These are phyloP conservation scores for Malania oleifera DNA, from an alignment of 164 flowering plant species.

Conservation along the genomic window DNA sequence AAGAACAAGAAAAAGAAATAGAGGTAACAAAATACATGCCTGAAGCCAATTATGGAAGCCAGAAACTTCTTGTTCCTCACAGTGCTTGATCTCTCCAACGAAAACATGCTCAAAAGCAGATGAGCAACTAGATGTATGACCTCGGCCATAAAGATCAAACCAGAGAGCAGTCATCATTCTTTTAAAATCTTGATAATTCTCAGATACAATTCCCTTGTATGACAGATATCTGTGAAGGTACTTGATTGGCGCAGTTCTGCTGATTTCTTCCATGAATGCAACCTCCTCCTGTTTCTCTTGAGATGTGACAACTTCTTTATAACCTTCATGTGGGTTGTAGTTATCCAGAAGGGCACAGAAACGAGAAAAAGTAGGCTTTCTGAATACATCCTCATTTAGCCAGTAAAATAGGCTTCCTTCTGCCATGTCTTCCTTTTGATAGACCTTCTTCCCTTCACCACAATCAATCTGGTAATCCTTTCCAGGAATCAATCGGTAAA, in stretches of 20 bases:
- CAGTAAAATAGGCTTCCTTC: conserved; percentile 59
- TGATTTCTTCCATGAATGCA: conserved; percentile 91
- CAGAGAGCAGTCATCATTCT: conserved; percentile 59
- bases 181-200: conserved; percentile 56
- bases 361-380: conserved; percentile 71
- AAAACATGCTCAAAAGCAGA: conserved; percentile 98
- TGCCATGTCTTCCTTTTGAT: conserved; percentile 81
- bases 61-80: conserved; percentile 68
- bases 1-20: conserved; percentile 1
- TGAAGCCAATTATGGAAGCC: conserved; percentile 99
- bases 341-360: conserved; percentile 88
- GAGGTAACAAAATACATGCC: conserved; percentile 29
- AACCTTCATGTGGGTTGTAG: conserved; percentile 79
- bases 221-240: conserved; percentile 80
- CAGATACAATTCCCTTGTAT: conserved; percentile 46
- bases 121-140: conserved; percentile 73
- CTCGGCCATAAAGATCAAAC: conserved; percentile 86
- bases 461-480: conserved; percentile 84
- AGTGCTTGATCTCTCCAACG: conserved; percentile 89
- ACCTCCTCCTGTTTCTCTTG: conserved; percentile 84
- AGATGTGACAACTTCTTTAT: conserved; percentile 66
- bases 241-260: conserved; percentile 87
- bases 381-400: conserved; percentile 63
- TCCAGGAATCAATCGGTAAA: conserved; percentile 78
- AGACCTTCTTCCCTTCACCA: conserved; percentile 84